Percentiles rank a stretch among this genome's conserved stretches.
phyloP scores from a whole-genome alignment of 768 basidiomycete species.

The Heimioporus sp. region DNA sequence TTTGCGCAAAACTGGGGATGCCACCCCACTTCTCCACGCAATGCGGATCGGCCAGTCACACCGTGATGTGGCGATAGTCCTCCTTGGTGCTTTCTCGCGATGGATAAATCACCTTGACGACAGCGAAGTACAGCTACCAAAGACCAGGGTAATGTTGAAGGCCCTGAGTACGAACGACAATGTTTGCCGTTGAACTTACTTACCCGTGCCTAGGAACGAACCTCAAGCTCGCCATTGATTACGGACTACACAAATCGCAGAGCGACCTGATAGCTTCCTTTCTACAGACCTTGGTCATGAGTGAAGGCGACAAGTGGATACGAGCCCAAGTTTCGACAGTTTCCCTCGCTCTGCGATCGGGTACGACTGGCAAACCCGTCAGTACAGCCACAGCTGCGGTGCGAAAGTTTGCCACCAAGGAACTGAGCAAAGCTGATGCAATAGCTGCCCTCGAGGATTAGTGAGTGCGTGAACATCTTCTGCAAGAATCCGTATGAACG shows the following conservation, averaged over 20 bases:
- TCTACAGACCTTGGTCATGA: slow-evolving; percentile 94
- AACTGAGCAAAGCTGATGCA: slow-evolving; percentile 71
- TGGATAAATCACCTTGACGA: slow-evolving; percentile 90
- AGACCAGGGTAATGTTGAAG: slow-evolving; percentile 73
- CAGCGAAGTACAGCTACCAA: slow-evolving; percentile 63
- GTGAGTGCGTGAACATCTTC: slow-evolving; percentile 44
- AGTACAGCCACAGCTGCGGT: slow-evolving; percentile 72
- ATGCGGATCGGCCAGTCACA: slow-evolving; percentile 77
- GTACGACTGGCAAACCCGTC: slow-evolving; percentile 72
- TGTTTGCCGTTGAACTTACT: slow-evolving; percentile 74
- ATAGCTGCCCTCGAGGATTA: slow-evolving; percentile 90
- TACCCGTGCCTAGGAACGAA: slow-evolving; percentile 69
- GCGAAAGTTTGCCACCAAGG: slow-evolving; percentile 81
- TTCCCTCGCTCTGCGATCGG: slow-evolving; percentile 65
- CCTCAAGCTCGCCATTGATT: slow-evolving; percentile 90
- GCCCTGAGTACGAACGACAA: slow-evolving; percentile 69
- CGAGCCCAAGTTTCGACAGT: slow-evolving; percentile 64
- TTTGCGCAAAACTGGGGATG: slow-evolving; percentile 80
- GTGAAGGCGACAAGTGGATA: slow-evolving; percentile 93
- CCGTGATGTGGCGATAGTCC: slow-evolving; percentile 79
- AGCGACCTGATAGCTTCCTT: slow-evolving; percentile 89
- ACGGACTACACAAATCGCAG: slow-evolving; percentile 76
- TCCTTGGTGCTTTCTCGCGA: slow-evolving; percentile 88
- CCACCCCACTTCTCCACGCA: slow-evolving; percentile 88
- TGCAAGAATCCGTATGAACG: not conserved